Percentiles rank a stretch among this genome's conserved stretches.
Conservation (phyloP, 73 alveolate species). For the Paramecium tetraurelia region DNA sequence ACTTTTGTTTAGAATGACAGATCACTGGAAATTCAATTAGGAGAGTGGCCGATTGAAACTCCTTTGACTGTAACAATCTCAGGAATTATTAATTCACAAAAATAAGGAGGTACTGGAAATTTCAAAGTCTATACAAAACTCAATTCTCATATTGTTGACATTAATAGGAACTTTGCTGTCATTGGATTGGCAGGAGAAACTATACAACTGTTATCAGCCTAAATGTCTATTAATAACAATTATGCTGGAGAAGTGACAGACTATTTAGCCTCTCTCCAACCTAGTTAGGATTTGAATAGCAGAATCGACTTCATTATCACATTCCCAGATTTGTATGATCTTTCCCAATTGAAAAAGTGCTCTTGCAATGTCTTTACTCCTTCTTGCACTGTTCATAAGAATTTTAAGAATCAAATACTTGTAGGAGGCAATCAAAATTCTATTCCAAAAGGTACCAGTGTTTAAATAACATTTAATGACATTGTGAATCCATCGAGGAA, state of each 20-base stretch:
- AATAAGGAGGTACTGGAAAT: slow-evolving; percentile 39
- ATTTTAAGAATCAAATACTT: background rate
- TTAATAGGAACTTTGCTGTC: slow-evolving; percentile 3
- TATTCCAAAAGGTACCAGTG: background rate
- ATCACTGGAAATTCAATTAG: background rate
- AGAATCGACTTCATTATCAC: background rate
- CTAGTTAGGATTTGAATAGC: background rate
- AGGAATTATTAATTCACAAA: background rate
- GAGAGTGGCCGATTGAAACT: background rate
- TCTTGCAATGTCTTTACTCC: background rate
- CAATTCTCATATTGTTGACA: background rate
- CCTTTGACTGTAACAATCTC: slow-evolving; percentile 26
- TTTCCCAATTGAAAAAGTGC: background rate
- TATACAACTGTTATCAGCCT: background rate
- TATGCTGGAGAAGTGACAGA: slow-evolving; percentile 38
- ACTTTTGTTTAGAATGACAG: background rate
- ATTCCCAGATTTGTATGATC: slow-evolving; percentile 12
- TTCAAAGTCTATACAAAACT: background rate
- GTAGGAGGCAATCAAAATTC: background rate
- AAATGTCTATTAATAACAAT: background rate
- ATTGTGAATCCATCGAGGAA: background rate
- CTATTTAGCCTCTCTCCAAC: background rate
- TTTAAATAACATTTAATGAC: background rate
- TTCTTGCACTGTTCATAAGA: background rate
- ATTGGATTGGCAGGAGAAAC: slow-evolving; percentile 38